Base-by-base conservation (phyloP, 1,284 basidiomycete species). In the Rugosomyces carneus region DNA sequence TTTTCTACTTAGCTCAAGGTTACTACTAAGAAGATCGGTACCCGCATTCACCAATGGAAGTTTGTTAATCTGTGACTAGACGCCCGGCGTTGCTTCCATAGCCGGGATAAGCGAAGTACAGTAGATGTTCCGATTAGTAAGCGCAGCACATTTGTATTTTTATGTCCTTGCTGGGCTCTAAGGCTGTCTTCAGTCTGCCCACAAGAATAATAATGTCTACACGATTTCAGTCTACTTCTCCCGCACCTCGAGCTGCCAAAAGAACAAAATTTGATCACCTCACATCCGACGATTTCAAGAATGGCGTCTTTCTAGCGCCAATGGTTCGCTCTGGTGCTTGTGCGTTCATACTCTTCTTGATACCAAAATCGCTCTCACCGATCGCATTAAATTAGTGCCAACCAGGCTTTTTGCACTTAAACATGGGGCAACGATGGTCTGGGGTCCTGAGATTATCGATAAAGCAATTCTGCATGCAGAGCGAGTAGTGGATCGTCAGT, bases 381-480 rank as follows among this genome's bases (percentile, higher is more conserved):
- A 40, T 47, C 20, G 27, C 29, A 50, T 11, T 48, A 39, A 29
- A 51, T 8, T 57, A 90, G 86, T 93, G 24, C 89, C 87, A 0
- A 90, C 86, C 4, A 82, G 93, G 32, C 65, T 95, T 13, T 85
- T 93, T 53, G 84, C 92, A 6, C 73, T 99, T 36, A 93, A 95
- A 57, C 88, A 98, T 60, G 95, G 95, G 1, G 95, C 95, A 2
- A 84, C 85, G 11, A 75, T 99, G 3, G 95, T 99, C 0, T 99
- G 96, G 96, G 86, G 90, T 8, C 96, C 95, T 0, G 96, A 99
- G 62, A 88, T 93, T 37, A 88, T 99, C 5, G 96, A 99, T 68
- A 92, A 89, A 65, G 96, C 96, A 10, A 93, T 99, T 48, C 74
- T 99, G 37, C 90, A 94, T 46, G 71, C 89, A 0, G 77, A 84